These are phyloP conservation scores for Casuarina glauca DNA, from an alignment of 306 rosid species.

Conservation along the genomic window DNA sequence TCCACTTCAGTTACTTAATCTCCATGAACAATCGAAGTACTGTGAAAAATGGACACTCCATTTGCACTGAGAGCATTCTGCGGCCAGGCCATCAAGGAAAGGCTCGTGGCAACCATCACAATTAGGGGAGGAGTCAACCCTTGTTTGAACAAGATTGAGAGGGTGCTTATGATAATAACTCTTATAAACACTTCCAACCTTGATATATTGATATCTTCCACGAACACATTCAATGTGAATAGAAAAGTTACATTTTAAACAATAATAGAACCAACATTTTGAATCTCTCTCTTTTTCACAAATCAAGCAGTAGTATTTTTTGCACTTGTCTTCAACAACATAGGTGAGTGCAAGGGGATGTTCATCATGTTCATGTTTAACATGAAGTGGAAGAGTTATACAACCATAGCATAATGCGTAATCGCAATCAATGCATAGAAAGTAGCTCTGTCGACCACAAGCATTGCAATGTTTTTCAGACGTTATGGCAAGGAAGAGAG, in stretches of 20 bases:
- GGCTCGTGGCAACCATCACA: neutral
- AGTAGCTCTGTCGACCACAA: too few species aligned
- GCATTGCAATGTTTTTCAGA: neutral
- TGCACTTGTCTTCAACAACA: too few species aligned
- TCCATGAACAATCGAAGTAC: too few species aligned
- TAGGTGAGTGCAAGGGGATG: neutral
- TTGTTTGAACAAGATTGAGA: neutral
- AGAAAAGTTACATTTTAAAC: neutral
- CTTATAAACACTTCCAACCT: neutral
- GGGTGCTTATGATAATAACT: neutral
- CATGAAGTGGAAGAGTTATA: neutral
- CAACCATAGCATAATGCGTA: neutral
- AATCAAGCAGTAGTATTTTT: too few species aligned
- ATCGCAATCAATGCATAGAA: neutral
- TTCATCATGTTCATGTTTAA: neutral
- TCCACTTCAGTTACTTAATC: too few species aligned
- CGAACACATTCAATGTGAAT: neutral
- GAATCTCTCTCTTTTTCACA: neutral
- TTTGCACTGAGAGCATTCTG: neutral
- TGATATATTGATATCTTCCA: neutral
- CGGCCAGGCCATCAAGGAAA: neutral
- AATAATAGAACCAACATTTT: neutral
- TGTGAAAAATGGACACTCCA: too few species aligned
- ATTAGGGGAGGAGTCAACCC: neutral
- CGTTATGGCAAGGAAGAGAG: too few species aligned